Base-by-base conservation (phyloP, 192 early-diverging fungal genomes). In the Coemansia sp. region DNA sequence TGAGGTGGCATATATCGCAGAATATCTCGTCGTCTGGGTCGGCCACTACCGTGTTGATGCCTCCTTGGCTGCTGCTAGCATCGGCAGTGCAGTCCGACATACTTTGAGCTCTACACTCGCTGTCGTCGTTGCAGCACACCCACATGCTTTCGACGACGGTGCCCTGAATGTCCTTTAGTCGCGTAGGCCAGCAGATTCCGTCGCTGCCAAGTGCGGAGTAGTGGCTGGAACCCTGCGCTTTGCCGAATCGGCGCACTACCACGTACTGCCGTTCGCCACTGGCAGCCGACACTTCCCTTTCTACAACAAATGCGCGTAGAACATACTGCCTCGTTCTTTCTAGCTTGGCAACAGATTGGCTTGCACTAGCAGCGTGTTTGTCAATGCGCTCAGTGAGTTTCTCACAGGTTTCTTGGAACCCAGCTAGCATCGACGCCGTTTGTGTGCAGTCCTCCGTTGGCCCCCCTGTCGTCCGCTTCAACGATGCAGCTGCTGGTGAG, bases 11-110 rank as follows among this genome's bases (percentile, higher is more conserved):
- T 25, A 59, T 5, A 3, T 51, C 42, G 60, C 70, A 74, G 46
- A 59, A 74, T 30, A 74, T 74, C 34, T 74, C 70, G 53, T 74
- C 64, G 37, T 74, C 64, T 3, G 70, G 70, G 46, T 74, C 70
- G 3, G 70, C 70, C 2, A 74, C 64, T n/a, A 74, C 64, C 4
- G 60, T 63, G 51, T 63, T 67, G 8, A 59, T 14, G 3, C 56
- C 53, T 8, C 52, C 53, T 23, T 53, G 52, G 30, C 40, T 39
- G 31, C 36, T 22, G 4, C 26, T 51, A 32, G 4, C 8, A 3
- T 18, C 29, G 19, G 9, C 36, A n/a, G 15, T 11, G 1, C n/a
- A 21, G 14, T 25, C 46, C 19, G 3, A 19, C 3, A 8, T 30
- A 18, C 8, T 26, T 1, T 48, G 36, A 18, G 23, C 41, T 27